Conservation (phyloP, 2,329 filamentous ascomycete genomes). For the Aspergillus aculeatus region DNA sequence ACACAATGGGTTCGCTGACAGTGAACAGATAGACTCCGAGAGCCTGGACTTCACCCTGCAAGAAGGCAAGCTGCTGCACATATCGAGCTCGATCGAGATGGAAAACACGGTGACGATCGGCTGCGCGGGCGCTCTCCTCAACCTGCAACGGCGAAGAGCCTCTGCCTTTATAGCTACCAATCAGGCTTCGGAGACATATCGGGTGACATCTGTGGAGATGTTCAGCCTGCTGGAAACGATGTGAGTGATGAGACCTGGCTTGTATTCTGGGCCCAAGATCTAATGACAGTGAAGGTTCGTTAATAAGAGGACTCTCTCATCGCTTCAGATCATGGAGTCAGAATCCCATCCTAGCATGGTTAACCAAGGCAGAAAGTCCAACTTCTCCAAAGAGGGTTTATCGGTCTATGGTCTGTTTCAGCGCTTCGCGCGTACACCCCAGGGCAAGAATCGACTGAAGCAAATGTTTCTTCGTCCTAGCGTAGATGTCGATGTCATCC, state of each 20-base stretch:
- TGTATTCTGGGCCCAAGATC: not conserved
- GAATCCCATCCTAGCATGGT: slow-evolving; percentile 82
- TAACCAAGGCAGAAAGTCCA: slow-evolving; percentile 64
- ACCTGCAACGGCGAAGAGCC: slow-evolving; percentile 68
- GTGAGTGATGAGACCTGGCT: slow-evolving; percentile 37
- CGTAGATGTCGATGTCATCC: slow-evolving; percentile 65
- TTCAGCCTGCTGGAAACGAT: slow-evolving; percentile 67
- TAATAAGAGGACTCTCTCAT: slow-evolving; percentile 74
- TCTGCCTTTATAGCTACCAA: slow-evolving; percentile 63
- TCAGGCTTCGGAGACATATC: slow-evolving; percentile 56
- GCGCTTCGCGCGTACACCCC: slow-evolving; percentile 69
- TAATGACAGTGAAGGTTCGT: slow-evolving; percentile 64
- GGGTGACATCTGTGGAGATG: slow-evolving; percentile 67
- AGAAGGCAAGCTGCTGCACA: slow-evolving; percentile 64
- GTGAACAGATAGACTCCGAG: slow-evolving; percentile 39
- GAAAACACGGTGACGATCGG: slow-evolving; percentile 74
- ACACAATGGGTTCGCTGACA: slow-evolving; percentile 52
- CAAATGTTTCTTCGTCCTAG: slow-evolving; percentile 80
- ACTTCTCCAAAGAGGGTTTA: slow-evolving; percentile 72
- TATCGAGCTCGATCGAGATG: slow-evolving; percentile 70
- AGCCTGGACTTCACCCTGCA: slow-evolving; percentile 52
- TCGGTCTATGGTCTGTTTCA: slow-evolving; percentile 84
- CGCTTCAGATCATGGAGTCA: slow-evolving; percentile 79
- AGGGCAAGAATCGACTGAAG: slow-evolving; percentile 73
- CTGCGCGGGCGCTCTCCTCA: slow-evolving; percentile 84